phyloP scores from a whole-genome alignment of 805 yeast species.

The Candida mattraensis region DNA sequence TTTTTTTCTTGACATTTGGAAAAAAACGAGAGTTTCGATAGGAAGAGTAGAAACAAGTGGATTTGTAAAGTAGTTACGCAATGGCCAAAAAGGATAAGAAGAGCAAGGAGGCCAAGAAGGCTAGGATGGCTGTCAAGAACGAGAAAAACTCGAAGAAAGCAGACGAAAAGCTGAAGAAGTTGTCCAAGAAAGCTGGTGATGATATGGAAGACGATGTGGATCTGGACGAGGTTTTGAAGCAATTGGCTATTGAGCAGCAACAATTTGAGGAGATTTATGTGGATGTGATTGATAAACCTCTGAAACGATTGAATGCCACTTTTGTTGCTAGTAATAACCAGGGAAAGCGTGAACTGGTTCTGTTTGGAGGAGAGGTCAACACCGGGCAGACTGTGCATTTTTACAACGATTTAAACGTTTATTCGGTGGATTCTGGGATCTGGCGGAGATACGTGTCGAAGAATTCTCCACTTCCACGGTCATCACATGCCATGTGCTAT shows the following conservation, averaged over 20 bases:
- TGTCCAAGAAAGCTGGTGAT: constrained; percentile 72
- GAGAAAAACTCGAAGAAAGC: constrained; percentile 76
- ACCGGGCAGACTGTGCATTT: constrained; percentile 57
- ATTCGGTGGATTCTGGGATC: constrained; percentile 69
- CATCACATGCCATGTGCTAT: constrained; percentile 90
- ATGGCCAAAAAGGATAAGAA: constrained; percentile 90
- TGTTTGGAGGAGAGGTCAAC: constrained; percentile 88
- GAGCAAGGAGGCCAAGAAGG: constrained; percentile 88
- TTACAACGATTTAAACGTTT: constrained; percentile 77
- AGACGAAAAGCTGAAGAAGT: constrained; percentile 66
- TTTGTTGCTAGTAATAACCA: constrained; percentile 74
- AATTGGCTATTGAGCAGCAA: constrained; percentile 77
- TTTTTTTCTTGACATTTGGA: constrained; percentile 2
- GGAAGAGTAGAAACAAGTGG: neutral
- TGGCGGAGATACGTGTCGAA: constrained; percentile 83
- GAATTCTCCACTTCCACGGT: constrained; percentile 88
- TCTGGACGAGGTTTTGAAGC: constrained; percentile 77
- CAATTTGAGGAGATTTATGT: constrained; percentile 70
- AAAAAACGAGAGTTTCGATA: constrained; percentile 4
- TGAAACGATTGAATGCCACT: constrained; percentile 69
- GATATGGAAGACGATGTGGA: constrained; percentile 83
- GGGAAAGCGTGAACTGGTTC: constrained; percentile 71
- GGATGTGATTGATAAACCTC: constrained; percentile 58
- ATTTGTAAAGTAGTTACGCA: neutral
- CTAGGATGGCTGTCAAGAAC: constrained; percentile 78